Evolutionary conservation across 257 asterid species (phyloP), one percentile per base, ranked within the genome.

Genomic region (Nicotiana obtusifolia): DNA sequence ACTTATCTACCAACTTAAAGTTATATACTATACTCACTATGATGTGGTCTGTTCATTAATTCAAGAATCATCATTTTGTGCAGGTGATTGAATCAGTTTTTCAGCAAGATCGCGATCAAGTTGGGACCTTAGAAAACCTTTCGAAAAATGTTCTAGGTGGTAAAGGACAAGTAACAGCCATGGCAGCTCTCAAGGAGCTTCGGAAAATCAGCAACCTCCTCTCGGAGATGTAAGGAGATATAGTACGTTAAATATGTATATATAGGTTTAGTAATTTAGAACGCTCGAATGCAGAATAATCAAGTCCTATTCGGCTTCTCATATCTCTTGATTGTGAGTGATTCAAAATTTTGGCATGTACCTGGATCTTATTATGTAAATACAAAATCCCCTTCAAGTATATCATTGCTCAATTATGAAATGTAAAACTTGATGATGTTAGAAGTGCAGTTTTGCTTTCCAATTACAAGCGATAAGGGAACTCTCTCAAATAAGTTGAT

Each of bases 121-220:
- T 78, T 14, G 93, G 88, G 54, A 17, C 86, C 56, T 66, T 81
- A 14, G 90, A 89, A 52, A 89, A 84, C 75, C 65, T 84, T 19
- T 83, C 90, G 0, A 90, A 89, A 81, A 90, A 88, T 10, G 90
- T 88, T 80, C 73, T 90, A 15, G 94, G 87, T 2, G 95, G 93
- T 35, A 86, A 90, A 86, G 94, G 92, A 73, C 95, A 90, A 86
- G 64, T 75, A 24, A 75, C 80, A 75, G 97, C 98, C 81, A 87
- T 90, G 91, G 76, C 93, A 4, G 99, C 99, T 20, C 90, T 95
- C 54, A 89, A 89, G 81, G 98, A 95, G 90, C 99, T 95, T 82
- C 87, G 94, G 83, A 95, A 91, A 84, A 95, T 95, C 82, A 90
- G 99, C 91, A 87, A 89, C 80, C 85, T 95, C 77, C 85, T 95